phyloP scores from a whole-genome alignment of 2,329 filamentous ascomycete species.

The Colletotrichum horii region DNA sequence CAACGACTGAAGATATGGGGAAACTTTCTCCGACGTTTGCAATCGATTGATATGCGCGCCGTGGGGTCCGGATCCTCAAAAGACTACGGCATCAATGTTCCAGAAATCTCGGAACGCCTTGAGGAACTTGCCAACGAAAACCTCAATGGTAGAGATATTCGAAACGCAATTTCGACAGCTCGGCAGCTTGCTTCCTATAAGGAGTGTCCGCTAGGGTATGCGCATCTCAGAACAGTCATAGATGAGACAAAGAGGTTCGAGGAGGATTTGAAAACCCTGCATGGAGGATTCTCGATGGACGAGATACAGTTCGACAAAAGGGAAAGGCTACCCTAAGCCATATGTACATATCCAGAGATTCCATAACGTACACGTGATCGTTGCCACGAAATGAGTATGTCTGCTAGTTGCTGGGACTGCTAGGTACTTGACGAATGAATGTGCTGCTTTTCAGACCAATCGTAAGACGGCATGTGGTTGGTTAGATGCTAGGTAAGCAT shows the following conservation, averaged over 20 bases:
- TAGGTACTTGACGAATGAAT: too few relatives aligned
- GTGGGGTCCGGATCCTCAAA: not conserved
- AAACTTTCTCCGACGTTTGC: not conserved
- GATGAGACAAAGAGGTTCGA: not conserved
- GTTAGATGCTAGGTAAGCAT: too few relatives aligned
- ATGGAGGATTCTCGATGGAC: not conserved
- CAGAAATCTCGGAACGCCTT: not conserved
- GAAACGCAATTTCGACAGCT: not conserved
- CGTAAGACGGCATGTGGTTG: too few relatives aligned
- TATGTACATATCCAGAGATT: too few relatives aligned
- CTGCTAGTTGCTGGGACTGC: too few relatives aligned
- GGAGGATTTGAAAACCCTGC: not conserved
- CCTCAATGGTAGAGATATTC: not conserved
- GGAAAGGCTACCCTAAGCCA: too few relatives aligned
- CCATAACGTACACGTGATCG: too few relatives aligned
- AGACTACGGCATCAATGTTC: not conserved
- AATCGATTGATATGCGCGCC: not conserved
- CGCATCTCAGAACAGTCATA: not conserved
- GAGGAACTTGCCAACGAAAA: not conserved
- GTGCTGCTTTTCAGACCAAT: too few relatives aligned
- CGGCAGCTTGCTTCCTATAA: not conserved
- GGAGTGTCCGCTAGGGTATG: not conserved
- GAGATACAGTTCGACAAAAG: not conserved
- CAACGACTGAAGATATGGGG: constrained; percentile 20
- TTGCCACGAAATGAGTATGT: too few relatives aligned